These are phyloP conservation scores for Aspergillus pseudonomiae DNA, from an alignment of 2,329 filamentous ascomycete species.

Conservation along the genomic window DNA sequence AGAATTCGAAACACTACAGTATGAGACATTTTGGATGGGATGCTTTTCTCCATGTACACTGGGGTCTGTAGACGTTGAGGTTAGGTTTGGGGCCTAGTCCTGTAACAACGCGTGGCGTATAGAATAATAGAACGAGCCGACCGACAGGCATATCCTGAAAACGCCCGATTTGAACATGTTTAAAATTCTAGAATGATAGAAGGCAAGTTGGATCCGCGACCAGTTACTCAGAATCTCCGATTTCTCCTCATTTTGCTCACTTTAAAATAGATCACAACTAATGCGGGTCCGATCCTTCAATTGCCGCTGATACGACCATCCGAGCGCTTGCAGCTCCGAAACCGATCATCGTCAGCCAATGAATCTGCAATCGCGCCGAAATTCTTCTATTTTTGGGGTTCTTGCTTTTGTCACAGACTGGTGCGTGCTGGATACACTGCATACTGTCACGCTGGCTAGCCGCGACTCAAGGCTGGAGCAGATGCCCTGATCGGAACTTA, in stretches of 20 bases:
- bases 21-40: not conserved
- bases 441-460: not conserved
- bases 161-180: not conserved
- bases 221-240: not conserved
- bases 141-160: too few species aligned
- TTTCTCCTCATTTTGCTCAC: not conserved
- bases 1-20: not conserved
- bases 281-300: conserved; percentile 4
- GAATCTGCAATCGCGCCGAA: not conserved
- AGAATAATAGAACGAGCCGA: not conserved
- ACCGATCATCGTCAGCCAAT: conserved; percentile 13
- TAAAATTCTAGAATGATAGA: not conserved
- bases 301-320: conserved; percentile 3
- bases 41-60: not conserved
- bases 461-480: not conserved
- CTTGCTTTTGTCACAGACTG: not conserved
- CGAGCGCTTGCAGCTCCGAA: conserved; percentile 4
- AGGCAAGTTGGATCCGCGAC: not conserved
- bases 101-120: not conserved
- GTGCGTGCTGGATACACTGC: not conserved
- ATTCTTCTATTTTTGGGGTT: conserved; percentile 11
- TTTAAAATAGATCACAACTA: conserved; percentile 9
- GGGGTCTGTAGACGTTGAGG: not conserved
- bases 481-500: conserved; percentile 12
- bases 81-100: not conserved